Percentiles rank a stretch among this genome's conserved stretches.
Evolutionary conservation across 441 rosid species (phyloP).

Genomic region (Eutrema salsugineum): DNA sequence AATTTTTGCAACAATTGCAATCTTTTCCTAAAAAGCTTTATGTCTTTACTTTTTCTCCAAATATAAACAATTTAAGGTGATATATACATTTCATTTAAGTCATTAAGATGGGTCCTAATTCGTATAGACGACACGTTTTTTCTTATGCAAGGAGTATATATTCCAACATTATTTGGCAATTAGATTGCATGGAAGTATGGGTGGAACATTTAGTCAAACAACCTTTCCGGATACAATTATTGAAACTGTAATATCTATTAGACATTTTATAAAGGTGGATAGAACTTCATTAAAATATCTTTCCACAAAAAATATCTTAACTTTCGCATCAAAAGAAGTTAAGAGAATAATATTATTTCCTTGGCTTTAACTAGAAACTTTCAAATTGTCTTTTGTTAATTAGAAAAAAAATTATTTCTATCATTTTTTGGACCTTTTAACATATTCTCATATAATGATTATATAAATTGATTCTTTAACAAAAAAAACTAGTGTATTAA

Average conservation of each 20-base stretch:
- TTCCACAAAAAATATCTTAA: neutral
- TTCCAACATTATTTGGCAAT: constrained; percentile 23
- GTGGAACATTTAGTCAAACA: constrained; percentile 29
- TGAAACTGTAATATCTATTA: constrained; percentile 17
- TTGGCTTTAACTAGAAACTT: neutral
- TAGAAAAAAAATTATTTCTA: neutral
- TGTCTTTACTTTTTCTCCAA: neutral
- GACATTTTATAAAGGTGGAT: neutral
- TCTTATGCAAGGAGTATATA: neutral
- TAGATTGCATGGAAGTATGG: neutral
- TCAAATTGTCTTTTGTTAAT: neutral
- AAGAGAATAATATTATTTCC: neutral
- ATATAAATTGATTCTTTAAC: neutral
- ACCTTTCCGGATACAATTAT: constrained; percentile 18
- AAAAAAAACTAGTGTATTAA: neutral
- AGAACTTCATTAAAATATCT: constrained; percentile 14
- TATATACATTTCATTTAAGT: neutral
- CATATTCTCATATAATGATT: neutral
- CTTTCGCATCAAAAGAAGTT: constrained; percentile 12
- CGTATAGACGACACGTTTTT: constrained; percentile 4
- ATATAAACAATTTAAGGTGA: neutral
- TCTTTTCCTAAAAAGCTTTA: neutral
- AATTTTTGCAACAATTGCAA: too few species aligned
- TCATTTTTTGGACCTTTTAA: neutral
- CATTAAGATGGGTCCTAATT: constrained; percentile 11